phyloP scores from a whole-genome alignment of 371 early-diverging fungal genomes.

The Blakeslea trispora region DNA sequence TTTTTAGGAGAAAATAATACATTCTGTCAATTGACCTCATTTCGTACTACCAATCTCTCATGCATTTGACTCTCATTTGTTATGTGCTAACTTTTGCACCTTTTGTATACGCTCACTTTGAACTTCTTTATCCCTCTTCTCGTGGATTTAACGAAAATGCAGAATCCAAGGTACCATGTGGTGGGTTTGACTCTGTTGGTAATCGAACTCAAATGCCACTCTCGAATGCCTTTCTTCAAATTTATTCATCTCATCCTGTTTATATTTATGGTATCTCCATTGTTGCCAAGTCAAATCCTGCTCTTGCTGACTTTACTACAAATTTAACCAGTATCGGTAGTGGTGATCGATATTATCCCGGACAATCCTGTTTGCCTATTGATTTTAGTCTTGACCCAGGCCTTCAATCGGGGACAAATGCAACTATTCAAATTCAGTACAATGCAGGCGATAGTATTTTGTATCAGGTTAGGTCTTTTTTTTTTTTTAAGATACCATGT shows the following conservation, averaged over 20 bases:
- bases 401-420: slow-evolving; percentile 48
- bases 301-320: slow-evolving; percentile 33
- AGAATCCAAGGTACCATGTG: slow-evolving; percentile 57
- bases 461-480: slow-evolving; percentile 57
- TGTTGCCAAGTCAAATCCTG: slow-evolving; percentile 43
- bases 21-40: background rate
- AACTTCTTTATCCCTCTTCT: slow-evolving; percentile 51
- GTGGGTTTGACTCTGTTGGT: slow-evolving; percentile 42
- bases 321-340: slow-evolving; percentile 19
- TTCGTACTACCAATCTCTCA: background rate
- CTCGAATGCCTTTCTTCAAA: slow-evolving; percentile 51
- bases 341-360: slow-evolving; percentile 46
- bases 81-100: slow-evolving; percentile 2
- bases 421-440: slow-evolving; percentile 58
- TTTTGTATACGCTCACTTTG: slow-evolving; percentile 46
- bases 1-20: too few relatives aligned
- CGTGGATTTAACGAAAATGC: slow-evolving; percentile 55
- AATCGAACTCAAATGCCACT: slow-evolving; percentile 52
- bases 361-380: slow-evolving; percentile 45
- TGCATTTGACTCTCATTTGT: background rate
- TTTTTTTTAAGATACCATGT: too few relatives aligned
- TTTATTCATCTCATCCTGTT: slow-evolving; percentile 46
- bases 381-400: slow-evolving; percentile 32
- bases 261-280: slow-evolving; percentile 52
- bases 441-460: slow-evolving; percentile 60